A percentile compares a stretch with the other conserved stretches of the same genome.
Evolutionary conservation across 2,329 filamentous ascomycete species (phyloP).

Genomic region (Claviceps sp.): DNA sequence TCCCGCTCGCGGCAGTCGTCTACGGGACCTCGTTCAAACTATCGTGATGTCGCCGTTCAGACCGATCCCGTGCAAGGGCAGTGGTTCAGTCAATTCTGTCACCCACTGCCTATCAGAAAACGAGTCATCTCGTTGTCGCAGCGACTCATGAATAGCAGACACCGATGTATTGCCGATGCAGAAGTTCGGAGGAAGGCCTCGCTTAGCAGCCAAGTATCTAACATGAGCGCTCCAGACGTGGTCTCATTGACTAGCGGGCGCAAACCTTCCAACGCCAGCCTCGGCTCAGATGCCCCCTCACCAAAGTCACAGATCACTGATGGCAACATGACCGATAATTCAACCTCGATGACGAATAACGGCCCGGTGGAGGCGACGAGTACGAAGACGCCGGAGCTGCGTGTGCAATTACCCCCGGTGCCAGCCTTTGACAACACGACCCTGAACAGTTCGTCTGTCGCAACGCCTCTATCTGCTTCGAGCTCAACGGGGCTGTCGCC

Average conservation of each 20-base stretch:
- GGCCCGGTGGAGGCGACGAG: slow-evolving; percentile 11
- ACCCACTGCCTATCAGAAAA: slow-evolving; percentile 27
- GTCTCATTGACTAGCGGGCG: slow-evolving; percentile 23
- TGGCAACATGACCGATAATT: slow-evolving; percentile 17
- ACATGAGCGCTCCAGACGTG: slow-evolving; percentile 25
- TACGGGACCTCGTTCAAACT: slow-evolving; percentile 25
- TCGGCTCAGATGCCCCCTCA: slow-evolving; percentile 12
- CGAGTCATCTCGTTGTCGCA: slow-evolving; percentile 40
- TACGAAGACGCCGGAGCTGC: slow-evolving; percentile 31
- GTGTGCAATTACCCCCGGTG: slow-evolving; percentile 44
- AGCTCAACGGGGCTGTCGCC: slow-evolving; percentile 36
- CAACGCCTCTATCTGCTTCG: slow-evolving; percentile 34
- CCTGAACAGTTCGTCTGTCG: slow-evolving; percentile 13
- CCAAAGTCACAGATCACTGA: slow-evolving; percentile 14
- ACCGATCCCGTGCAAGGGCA: slow-evolving; percentile 41
- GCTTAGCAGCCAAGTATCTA: slow-evolving; percentile 11
- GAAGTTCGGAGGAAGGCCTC: slow-evolving; percentile 20
- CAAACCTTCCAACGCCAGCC: slow-evolving; percentile 11
- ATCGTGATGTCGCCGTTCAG: slow-evolving; percentile 38
- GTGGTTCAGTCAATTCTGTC: slow-evolving; percentile 32
- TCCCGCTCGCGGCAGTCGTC: slow-evolving; percentile 25
- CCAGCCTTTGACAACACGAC: slow-evolving; percentile 33
- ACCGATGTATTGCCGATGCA: slow-evolving; percentile 28
- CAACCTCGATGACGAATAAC: slow-evolving; percentile 8
- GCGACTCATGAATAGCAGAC: slow-evolving; percentile 36